Base-by-base conservation (phyloP, 139 green algal species). In the Haematococcus lacustris region DNA sequence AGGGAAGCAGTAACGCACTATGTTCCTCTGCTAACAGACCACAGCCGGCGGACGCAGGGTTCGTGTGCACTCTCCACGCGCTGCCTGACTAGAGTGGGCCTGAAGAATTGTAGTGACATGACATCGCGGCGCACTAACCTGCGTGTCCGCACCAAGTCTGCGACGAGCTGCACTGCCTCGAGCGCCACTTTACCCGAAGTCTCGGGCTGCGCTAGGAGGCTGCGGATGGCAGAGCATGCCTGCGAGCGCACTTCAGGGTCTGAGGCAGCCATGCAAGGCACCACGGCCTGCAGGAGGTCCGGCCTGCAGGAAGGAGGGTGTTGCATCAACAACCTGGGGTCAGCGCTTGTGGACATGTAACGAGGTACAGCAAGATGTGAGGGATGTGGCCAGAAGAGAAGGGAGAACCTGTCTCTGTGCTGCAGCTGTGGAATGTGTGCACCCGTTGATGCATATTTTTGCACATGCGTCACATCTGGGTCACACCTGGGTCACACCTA, bases 141-240 rank as follows among this genome's bases (percentile, higher is more conserved):
- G 71, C 75, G 71, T 59, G 51, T 66, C 13, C 68, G 81, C 53
- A 97, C 87, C 37, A 98, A 77, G 70, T 98, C 93, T 3, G 93
- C 93, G 40, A 97, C 78, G 60, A 98, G 87, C 87, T 98, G 91
- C 75, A 94, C 84, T 25, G 85, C 88, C 38, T 91, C 73, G 50
- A 87, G 51, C 17, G 78, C 60, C 21, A 77, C 65, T 21, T 60
- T 65, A 68, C 81, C 81, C 25, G 65, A 63, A 17, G 67, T 77
- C 9, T 81, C 73, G 3, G n/a, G 51, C 23, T 28, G 30, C 21
- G 53, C 40, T 64, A 89, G 66, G 51, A 90, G 69, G 21, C 40
- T 35, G 26, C 62, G 47, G 13, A 93, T 53, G 0, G 84, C 83
- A 23, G 65, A 68, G 65, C 76, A 86, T 1, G 70, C 73, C 30